phyloP scores from a whole-genome alignment of 1,284 basidiomycete species.

The Malassezia furfur region DNA sequence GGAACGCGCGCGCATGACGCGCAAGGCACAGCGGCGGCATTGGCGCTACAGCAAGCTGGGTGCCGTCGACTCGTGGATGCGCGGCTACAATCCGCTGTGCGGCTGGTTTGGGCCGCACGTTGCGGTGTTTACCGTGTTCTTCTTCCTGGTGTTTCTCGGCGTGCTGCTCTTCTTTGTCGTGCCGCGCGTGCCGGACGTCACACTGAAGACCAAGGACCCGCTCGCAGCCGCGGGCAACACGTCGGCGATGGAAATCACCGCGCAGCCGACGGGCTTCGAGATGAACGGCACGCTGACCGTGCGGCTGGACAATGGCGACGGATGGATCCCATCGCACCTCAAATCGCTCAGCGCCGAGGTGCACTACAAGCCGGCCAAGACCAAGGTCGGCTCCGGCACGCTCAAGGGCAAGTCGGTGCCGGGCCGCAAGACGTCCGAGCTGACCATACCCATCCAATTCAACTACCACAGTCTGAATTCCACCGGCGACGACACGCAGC shows the following conservation, averaged over 20 bases:
- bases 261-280: conserved; percentile 7
- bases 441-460: conserved; percentile 7
- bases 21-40: not conserved
- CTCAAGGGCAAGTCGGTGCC: conserved; percentile 4
- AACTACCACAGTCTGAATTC: conserved; percentile 11
- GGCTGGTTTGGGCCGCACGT: conserved; percentile 10
- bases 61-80: conserved; percentile 3
- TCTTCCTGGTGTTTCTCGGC: not conserved
- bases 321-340: conserved; percentile 14
- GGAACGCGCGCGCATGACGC: conserved; percentile 15
- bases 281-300: conserved; percentile 16
- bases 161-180: conserved; percentile 13
- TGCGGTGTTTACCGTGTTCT: conserved; percentile 1
- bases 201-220: not conserved
- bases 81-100: not conserved
- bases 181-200: conserved; percentile 14
- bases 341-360: not conserved
- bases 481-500: conserved; percentile 15
- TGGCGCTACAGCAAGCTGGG: not conserved
- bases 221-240: not conserved
- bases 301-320: conserved; percentile 8
- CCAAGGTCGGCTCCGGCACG: conserved; percentile 6
- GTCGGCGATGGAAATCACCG: conserved; percentile 6
- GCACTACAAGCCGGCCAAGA: not conserved
- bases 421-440: not conserved